Evolutionary conservation across 1,284 basidiomycete species (phyloP).

Genomic region (Malassezia slooffiae): DNA sequence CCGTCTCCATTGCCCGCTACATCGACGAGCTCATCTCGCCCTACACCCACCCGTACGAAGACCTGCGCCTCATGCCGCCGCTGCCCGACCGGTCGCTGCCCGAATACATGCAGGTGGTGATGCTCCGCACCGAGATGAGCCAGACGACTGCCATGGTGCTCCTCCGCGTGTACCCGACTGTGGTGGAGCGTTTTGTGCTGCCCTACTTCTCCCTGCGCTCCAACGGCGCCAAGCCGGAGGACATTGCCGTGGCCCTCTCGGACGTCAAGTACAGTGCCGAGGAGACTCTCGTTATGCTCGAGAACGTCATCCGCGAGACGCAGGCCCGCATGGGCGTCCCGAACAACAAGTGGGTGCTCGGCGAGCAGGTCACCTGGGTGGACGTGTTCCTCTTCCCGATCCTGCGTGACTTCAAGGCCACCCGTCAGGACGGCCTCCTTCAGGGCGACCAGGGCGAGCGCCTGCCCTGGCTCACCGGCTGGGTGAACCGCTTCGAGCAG

Average conservation of each 20-base stretch:
- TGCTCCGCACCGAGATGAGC: slow-evolving; percentile 5
- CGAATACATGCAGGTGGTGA: background rate
- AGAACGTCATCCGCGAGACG: slow-evolving; percentile 2
- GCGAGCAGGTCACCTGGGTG: slow-evolving; percentile 5
- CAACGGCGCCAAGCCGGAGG: slow-evolving; percentile 9
- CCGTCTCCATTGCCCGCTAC: slow-evolving; percentile 11
- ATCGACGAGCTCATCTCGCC: slow-evolving; percentile 7
- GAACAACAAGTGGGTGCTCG: slow-evolving; percentile 2
- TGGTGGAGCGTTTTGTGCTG: slow-evolving; percentile 13
- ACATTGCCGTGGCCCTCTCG: slow-evolving; percentile 8
- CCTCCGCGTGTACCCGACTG: slow-evolving; percentile 1
- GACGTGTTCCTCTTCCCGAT: slow-evolving; percentile 14
- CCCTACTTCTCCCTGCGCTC: slow-evolving; percentile 15
- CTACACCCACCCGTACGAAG: too few species aligned
- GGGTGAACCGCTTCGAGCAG: slow-evolving; percentile 4
- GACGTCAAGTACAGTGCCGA: slow-evolving; percentile 1
- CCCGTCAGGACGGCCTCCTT: slow-evolving; percentile 1
- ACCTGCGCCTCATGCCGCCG: slow-evolving; percentile 3
- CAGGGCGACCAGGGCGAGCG: background rate
- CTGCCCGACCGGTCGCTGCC: background rate
- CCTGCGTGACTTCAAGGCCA: slow-evolving; percentile 13
- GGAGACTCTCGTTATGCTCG: slow-evolving; percentile 7
- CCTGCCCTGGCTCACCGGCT: slow-evolving; percentile 10
- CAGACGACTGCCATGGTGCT: slow-evolving; percentile 3
- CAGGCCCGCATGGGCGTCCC: slow-evolving; percentile 2